Evolutionary conservation across 148 eudicot species (phyloP), one percentile per base, ranked within the genome.

Genomic region (Oxyria digyna): DNA sequence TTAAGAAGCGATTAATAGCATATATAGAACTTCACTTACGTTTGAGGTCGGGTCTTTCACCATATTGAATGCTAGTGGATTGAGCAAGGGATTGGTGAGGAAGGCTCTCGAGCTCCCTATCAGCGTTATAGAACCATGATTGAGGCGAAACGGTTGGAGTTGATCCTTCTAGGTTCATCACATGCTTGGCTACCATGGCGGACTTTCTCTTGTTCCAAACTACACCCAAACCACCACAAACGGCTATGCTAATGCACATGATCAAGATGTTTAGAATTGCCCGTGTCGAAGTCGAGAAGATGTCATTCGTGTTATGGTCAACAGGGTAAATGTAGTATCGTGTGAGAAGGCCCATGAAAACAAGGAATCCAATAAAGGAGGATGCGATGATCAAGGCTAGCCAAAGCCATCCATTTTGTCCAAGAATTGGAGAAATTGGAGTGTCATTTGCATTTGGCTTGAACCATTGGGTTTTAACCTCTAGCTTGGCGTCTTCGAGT

Each of bases 21-120:
- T 35, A 3, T 35, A 35, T 35, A 2, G 6, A 35, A 35, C 17
- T 32, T 17, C 33, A 62, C 96, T 86, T 88, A 90, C 98, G 84
- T 82, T 86, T 90, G 14, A 94, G 84, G 57, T 94, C 83, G 40
- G 98, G 98, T 68, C 98, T 81, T 76, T 73, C 81, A 62, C 98
- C 97, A 71, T 77, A 94, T 59, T 85, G 84, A 72, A 90, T 75
- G 35, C 81, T 78, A 14, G 80, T 85, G 21, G 92, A 77, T 38
- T 88, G 79, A 40, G 70, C 49, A 20, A 84, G 50, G 4, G 90
- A 79, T 68, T 85, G 86, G 33, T 75, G 81, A 15, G 97, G 96
- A 45, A 87, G 86, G 72, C 98, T 94, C 69, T 94, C 97, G 24
- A 94, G 78, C 50, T 94, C 98, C 67, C 79, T 72, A 45, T 90